A percentile compares a stretch with the other conserved stretches of the same genome.
Evolutionary conservation across 495 filamentous ascomycete species (phyloP).

Genomic region (Penicillium crystallinum): DNA sequence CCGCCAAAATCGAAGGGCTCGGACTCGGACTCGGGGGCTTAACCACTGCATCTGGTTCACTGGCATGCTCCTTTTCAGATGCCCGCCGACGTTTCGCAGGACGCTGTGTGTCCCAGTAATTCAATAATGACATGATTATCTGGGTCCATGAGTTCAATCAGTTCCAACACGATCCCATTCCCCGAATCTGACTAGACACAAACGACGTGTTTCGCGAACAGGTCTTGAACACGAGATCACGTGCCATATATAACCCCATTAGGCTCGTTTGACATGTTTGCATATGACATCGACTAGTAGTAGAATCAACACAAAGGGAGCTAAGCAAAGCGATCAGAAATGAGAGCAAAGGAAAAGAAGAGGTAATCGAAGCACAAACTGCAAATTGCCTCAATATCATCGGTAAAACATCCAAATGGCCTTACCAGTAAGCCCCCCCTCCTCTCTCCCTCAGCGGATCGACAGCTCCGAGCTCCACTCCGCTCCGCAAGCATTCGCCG

Average conservation of each 20-base stretch:
- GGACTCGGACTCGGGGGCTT: conserved; percentile 17
- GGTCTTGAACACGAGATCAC: conserved; percentile 34
- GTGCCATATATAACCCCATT: conserved; percentile 22
- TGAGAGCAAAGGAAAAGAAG: background rate
- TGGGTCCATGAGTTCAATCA: conserved; percentile 7
- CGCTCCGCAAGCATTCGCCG: background rate
- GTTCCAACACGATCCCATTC: background rate
- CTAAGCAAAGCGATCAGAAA: background rate
- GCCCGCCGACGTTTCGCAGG: conserved; percentile 33
- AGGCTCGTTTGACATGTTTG: conserved; percentile 27
- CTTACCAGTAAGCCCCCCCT: background rate
- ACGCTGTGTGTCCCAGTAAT: conserved; percentile 40
- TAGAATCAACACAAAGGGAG: background rate
- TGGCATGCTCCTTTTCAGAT: conserved; percentile 3
- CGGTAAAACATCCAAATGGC: background rate
- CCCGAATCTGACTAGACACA: conserved; percentile 1
- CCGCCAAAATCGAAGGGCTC: conserved; percentile 10
- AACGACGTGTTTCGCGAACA: conserved; percentile 17
- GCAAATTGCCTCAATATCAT: background rate
- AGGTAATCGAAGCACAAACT: background rate
- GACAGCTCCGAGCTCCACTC: conserved; percentile 19
- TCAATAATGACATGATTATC: conserved; percentile 37
- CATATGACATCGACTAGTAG: conserved; percentile 1
- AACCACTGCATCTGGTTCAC: conserved; percentile 3
- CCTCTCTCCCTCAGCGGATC: background rate